Percentiles rank a stretch among this genome's conserved stretches.
Evolutionary conservation across 306 rosid species (phyloP).

Genomic region (Cajanus cajan): DNA sequence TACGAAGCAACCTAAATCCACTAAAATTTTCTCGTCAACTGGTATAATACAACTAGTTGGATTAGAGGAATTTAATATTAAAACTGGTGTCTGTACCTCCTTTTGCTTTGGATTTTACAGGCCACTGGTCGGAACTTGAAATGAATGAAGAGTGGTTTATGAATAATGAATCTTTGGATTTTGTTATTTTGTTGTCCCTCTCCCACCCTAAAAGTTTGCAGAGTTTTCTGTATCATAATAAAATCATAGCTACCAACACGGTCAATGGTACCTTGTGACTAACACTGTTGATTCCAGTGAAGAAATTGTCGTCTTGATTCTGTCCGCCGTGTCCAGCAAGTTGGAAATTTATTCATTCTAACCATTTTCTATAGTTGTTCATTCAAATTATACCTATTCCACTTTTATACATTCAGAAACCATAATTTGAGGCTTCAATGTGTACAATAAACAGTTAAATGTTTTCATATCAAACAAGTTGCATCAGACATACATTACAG

Average conservation of each 20-base stretch:
- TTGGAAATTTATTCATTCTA: neutral
- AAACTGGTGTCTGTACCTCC: neutral
- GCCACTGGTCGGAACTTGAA: neutral
- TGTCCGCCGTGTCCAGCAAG: slow-evolving; percentile 67
- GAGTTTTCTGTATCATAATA: slow-evolving; percentile 44
- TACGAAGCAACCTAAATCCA: no score
- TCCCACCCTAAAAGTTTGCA: slow-evolving; percentile 25
- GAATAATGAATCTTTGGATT: neutral
- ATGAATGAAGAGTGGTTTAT: neutral
- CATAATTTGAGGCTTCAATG: slow-evolving; percentile 11
- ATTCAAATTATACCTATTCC: neutral
- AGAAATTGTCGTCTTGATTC: slow-evolving; percentile 66
- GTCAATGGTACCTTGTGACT: slow-evolving; percentile 17
- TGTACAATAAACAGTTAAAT: neutral
- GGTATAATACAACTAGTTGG: neutral
- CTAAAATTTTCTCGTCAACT: neutral
- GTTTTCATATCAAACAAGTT: neutral
- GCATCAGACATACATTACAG: neutral
- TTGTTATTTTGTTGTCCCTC: neutral
- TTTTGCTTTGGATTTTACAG: neutral
- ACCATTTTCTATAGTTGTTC: neutral
- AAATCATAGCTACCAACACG: slow-evolving; percentile 71
- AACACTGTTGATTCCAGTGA: slow-evolving; percentile 26
- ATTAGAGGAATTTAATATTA: neutral
- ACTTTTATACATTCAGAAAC: neutral